phyloP scores from a whole-genome alignment of 2,329 filamentous ascomycete species.

The Sporothrix sp. region DNA sequence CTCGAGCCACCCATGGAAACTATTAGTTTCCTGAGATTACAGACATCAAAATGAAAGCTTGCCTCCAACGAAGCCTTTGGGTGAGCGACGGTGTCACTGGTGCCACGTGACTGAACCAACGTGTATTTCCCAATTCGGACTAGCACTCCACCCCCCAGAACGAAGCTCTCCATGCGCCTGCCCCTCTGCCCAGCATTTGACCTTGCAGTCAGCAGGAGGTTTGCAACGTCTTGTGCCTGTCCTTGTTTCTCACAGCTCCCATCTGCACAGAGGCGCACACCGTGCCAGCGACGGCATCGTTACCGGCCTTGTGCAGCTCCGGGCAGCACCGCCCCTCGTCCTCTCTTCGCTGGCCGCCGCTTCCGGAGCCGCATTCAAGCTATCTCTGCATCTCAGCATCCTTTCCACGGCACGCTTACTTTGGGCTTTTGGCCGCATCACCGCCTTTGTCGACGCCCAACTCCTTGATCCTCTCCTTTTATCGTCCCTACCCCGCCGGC shows the following conservation, averaged over 20 bases:
- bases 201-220: background rate
- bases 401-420: background rate
- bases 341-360: background rate
- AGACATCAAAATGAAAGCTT: too few relatives aligned
- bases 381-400: background rate
- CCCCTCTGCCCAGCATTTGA: constrained; percentile 1
- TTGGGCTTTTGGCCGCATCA: background rate
- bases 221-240: background rate
- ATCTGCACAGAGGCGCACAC: too few relatives aligned
- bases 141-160: too few relatives aligned
- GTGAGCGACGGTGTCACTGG: too few relatives aligned
- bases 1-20: too few relatives aligned
- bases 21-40: too few relatives aligned
- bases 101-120: too few relatives aligned
- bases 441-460: background rate
- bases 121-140: too few relatives aligned
- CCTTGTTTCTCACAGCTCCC: background rate
- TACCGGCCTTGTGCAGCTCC: background rate
- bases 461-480: background rate
- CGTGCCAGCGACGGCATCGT: background rate
- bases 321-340: background rate
- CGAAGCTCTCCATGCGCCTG: too few relatives aligned
- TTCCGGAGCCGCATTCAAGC: background rate
- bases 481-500: background rate
- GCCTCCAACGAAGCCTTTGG: too few relatives aligned